Evolutionary conservation across 2,329 filamentous ascomycete species (phyloP).

Genomic region (Verticillium dahliae): DNA sequence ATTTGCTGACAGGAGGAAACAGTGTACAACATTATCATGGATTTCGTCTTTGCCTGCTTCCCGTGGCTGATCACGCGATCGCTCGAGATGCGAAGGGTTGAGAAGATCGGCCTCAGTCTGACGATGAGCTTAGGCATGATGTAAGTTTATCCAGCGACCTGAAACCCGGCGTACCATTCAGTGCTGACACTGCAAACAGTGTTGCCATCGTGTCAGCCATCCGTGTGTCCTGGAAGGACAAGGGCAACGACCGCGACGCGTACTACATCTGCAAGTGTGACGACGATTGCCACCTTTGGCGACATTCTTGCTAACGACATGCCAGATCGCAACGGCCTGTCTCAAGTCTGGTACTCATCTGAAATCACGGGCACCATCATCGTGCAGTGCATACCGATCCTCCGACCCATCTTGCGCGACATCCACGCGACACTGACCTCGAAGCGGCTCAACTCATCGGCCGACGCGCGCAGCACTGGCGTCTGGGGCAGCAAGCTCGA

Average conservation of each 20-base stretch:
- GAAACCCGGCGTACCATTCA: background rate
- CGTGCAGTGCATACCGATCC: slow-evolving; percentile 45
- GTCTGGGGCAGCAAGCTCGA: slow-evolving; percentile 8
- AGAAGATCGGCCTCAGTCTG: slow-evolving; percentile 42
- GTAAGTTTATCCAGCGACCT: slow-evolving; percentile 15
- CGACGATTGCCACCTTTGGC: background rate
- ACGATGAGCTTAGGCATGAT: slow-evolving; percentile 46
- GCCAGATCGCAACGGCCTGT: slow-evolving; percentile 33
- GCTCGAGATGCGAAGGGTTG: slow-evolving; percentile 37
- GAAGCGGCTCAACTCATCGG: slow-evolving; percentile 9
- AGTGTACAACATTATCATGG: slow-evolving; percentile 49
- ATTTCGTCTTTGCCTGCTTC: slow-evolving; percentile 42
- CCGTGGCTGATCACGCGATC: slow-evolving; percentile 43
- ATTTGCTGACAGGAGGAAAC: background rate
- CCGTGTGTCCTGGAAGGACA: slow-evolving; percentile 41
- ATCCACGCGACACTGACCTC: slow-evolving; percentile 12
- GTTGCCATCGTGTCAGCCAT: slow-evolving; percentile 41
- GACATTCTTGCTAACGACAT: background rate
- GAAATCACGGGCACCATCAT: slow-evolving; percentile 48
- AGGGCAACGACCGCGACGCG: slow-evolving; percentile 35
- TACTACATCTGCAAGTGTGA: slow-evolving; percentile 35
- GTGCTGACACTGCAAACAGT: slow-evolving; percentile 10
- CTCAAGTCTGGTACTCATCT: slow-evolving; percentile 42
- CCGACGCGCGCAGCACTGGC: slow-evolving; percentile 7
- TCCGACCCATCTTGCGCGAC: slow-evolving; percentile 35